Evolutionary conservation across 208 protist species (phyloP), one percentile per base, ranked within the genome.

Genomic region (Trypanosomatidae sp.): DNA sequence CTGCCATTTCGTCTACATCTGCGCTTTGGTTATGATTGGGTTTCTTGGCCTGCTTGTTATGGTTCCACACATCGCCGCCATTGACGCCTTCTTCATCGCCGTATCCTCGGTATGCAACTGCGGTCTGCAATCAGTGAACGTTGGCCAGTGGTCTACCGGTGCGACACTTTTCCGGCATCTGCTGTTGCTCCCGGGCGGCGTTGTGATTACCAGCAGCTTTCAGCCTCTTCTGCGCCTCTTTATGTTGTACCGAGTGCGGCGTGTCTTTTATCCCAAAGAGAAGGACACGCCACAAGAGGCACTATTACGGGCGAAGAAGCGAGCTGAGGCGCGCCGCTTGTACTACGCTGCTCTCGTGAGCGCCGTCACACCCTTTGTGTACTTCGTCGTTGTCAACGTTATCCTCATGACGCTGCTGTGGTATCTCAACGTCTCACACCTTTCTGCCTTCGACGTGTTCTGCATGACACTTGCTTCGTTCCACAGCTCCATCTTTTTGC

Each of bases 91-190:
- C 30, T 92, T 95, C 69, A 66, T 90, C 46, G 79, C 90, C 28
- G 80, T 88, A 17, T 95, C 88, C 7, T 82, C 84, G 4, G 90
- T 90, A 56, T 92, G 90, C 71, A 90, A 90, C 71, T 95, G 90
- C 76, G 88, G 88, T 1, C 67, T 95, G 74, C 81, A 87, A 39
- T 91, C 90, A 22, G 80, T 92, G 43, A 80, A 91, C 71, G 80
- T 92, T 17, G 71, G 76, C n/a, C 30, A 58, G 5, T 95, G 88
- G 88, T 62, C 69, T 36, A 30, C 25, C 25, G n/a, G 58, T 15
- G 75, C 84, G 13, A 80, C 83, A 15, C 30, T 86, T 25, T 52
- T 83, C 33, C 83, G 84, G 13, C 86, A 90, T 62, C 22, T 91
- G 5, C 71, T 92, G 52, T 88, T 92, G 84, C 66, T 95, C 60